These are phyloP conservation scores for Verticillium nubilum DNA, from an alignment of 2,329 filamentous ascomycete genomes.

Conservation along the genomic window DNA sequence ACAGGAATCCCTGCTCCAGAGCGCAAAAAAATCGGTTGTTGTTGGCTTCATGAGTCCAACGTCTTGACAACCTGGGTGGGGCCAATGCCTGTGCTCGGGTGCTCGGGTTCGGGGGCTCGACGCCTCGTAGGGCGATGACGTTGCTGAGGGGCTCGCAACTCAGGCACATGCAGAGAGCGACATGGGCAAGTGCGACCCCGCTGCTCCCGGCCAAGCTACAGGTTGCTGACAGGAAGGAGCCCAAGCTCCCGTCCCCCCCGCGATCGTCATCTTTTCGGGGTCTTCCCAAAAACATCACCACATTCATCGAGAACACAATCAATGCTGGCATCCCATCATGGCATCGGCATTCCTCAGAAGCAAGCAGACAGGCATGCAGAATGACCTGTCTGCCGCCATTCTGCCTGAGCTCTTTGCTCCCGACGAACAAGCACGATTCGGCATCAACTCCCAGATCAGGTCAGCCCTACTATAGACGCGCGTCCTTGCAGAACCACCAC, in stretches of 20 bases:
- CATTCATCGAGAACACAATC: not conserved
- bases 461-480: conserved; percentile 25
- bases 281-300: not conserved
- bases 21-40: too few species aligned
- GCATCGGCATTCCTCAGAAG: conserved; percentile 74
- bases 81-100: too few species aligned
- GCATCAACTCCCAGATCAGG: conserved; percentile 73
- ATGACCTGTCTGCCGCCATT: conserved; percentile 81
- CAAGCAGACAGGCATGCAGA: conserved; percentile 89
- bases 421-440: conserved; percentile 78
- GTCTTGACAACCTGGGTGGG: too few species aligned
- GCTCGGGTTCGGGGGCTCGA: too few species aligned
- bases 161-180: not conserved
- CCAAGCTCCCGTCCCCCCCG: not conserved
- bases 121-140: not conserved
- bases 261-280: not conserved
- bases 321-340: conserved; percentile 46
- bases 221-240: not conserved
- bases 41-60: too few species aligned
- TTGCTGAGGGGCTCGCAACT: not conserved
- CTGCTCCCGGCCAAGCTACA: not conserved
- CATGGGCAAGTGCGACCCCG: not conserved
- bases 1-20: too few species aligned
- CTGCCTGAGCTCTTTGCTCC: conserved; percentile 72
- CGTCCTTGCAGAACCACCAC: conserved; percentile 1